Percentiles rank a stretch among this genome's conserved stretches.
Conservation (phyloP, 495 filamentous ascomycete genomes). For the Melanomma pulvis-pyrius region DNA sequence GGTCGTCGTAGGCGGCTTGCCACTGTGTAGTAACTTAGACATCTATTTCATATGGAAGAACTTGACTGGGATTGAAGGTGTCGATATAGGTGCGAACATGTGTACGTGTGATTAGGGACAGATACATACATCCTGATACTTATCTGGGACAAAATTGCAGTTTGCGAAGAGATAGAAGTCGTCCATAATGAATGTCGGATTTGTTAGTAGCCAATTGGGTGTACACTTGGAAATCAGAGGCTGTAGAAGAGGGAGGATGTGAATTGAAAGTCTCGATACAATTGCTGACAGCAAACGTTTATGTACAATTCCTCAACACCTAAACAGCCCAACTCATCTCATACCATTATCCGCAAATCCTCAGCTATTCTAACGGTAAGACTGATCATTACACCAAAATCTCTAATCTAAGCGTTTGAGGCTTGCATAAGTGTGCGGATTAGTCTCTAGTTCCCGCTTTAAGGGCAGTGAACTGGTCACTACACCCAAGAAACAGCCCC, state of each 20-base stretch:
- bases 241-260: neutral
- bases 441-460: neutral
- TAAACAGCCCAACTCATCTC: slow-evolving; percentile 2
- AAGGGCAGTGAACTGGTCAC: slow-evolving; percentile 17
- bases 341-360: slow-evolving; percentile 11
- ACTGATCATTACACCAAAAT: slow-evolving; percentile 8
- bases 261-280: neutral
- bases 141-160: slow-evolving; percentile 37
- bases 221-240: neutral
- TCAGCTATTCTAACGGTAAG: neutral
- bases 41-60: neutral
- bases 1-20: slow-evolving; percentile 39
- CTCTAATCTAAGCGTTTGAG: neutral
- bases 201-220: neutral
- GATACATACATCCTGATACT: slow-evolving; percentile 31
- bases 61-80: neutral
- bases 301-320: slow-evolving; percentile 1
- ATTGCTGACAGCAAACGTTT: neutral
- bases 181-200: neutral
- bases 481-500: slow-evolving; percentile 15
- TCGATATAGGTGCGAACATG: neutral
- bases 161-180: slow-evolving; percentile 40
- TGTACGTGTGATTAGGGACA: neutral
- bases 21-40: slow-evolving; percentile 27
- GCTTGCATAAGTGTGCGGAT: slow-evolving; percentile 16